A percentile compares a stretch with the other conserved stretches of the same genome.
Evolutionary conservation across 306 rosid genomes (phyloP).

Genomic region (Inga oerstediana): DNA sequence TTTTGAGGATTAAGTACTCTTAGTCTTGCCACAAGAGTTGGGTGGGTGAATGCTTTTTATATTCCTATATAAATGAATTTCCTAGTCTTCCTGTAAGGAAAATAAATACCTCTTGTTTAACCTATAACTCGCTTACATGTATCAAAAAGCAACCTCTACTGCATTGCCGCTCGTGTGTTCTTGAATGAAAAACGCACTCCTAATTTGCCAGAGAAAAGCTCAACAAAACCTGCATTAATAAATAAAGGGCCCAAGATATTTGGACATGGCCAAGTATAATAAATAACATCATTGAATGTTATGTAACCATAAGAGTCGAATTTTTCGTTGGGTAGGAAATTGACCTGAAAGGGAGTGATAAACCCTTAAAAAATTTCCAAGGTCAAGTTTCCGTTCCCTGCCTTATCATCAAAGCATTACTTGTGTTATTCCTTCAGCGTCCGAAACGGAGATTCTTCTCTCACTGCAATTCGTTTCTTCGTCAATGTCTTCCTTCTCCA

Average conservation of each 20-base stretch:
- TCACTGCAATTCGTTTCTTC: not conserved
- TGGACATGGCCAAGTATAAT: not conserved
- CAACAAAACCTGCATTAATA: not conserved
- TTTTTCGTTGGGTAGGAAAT: not conserved
- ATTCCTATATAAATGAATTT: not conserved
- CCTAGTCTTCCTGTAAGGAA: not conserved
- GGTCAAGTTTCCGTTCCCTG: not conserved
- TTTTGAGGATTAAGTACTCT: not conserved
- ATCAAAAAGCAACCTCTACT: not conserved
- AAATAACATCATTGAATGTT: not conserved
- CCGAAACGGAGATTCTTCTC: not conserved
- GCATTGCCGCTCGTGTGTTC: not conserved
- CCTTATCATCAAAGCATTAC: not conserved
- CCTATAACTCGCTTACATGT: not conserved
- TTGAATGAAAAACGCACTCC: not conserved
- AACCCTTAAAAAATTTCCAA: not conserved
- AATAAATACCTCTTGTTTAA: not conserved
- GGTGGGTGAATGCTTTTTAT: not conserved
- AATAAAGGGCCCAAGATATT: not conserved
- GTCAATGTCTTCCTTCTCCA: not conserved
- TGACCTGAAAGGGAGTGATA: not conserved
- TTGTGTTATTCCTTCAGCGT: not conserved
- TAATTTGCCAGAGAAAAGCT: not conserved
- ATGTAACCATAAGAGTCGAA: not conserved
- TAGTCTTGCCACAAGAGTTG: not conserved